Percentiles rank a stretch among this genome's conserved stretches.
Conservation (phyloP, 2,329 filamentous ascomycete species). For the Fusarium coicis region DNA sequence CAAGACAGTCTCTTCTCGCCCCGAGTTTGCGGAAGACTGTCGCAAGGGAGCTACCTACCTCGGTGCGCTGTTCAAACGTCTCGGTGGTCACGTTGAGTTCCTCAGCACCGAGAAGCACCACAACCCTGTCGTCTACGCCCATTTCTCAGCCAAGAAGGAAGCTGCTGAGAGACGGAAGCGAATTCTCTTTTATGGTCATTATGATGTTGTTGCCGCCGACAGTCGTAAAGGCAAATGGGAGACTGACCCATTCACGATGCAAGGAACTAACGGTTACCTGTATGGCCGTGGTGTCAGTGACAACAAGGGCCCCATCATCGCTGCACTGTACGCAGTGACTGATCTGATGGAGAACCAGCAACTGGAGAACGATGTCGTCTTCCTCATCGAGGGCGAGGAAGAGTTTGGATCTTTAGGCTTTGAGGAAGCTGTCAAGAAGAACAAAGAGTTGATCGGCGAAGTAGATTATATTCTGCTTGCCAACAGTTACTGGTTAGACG, state of each 20-base stretch:
- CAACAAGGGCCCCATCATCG: conserved; percentile 96
- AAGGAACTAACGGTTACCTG: conserved; percentile 89
- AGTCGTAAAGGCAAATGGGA: conserved; percentile 85
- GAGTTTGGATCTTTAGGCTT: conserved; percentile 95
- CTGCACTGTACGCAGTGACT: conserved; percentile 91
- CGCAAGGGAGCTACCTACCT: conserved; percentile 91
- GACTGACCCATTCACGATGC: conserved; percentile 88
- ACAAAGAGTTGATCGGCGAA: conserved; percentile 86
- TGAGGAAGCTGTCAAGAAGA: conserved; percentile 79
- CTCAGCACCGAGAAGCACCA: conserved; percentile 82
- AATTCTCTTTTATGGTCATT: conserved; percentile 96
- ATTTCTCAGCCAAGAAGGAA: conserved; percentile 80
- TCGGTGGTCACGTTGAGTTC: conserved; percentile 90
- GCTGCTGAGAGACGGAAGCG: conserved; percentile 77
- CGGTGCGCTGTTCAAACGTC: conserved; percentile 88
- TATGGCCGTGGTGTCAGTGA: conserved; percentile 97
- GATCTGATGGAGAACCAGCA: conserved; percentile 87
- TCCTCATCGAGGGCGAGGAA: conserved; percentile 96
- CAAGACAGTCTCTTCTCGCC: conserved; percentile 88
- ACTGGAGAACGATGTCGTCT: conserved; percentile 88
- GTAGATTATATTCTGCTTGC: conserved; percentile 95
- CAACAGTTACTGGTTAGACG: conserved; percentile 98
- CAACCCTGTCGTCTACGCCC: conserved; percentile 94
- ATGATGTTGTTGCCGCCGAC: conserved; percentile 94
- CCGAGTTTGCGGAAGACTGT: conserved; percentile 90